A percentile compares a stretch with the other conserved stretches of the same genome.
These are phyloP conservation scores for Penicillium sp. DNA, from an alignment of 2,329 filamentous ascomycete genomes.

Conservation along the genomic window DNA sequence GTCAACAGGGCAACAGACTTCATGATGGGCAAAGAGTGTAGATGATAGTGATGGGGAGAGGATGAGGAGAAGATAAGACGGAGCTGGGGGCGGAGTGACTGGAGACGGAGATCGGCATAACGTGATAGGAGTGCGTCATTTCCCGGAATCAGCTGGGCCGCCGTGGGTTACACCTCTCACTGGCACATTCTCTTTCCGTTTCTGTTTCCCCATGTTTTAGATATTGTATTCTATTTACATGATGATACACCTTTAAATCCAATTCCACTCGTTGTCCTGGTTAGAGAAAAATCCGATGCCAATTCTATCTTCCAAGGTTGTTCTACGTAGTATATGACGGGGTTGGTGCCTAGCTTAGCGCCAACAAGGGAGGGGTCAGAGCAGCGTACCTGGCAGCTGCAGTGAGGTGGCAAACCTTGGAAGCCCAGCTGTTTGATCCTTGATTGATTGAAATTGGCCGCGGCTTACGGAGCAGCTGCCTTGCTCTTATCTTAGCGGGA, in stretches of 20 bases:
- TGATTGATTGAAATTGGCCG: neutral
- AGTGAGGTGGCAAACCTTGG: slow-evolving; percentile 14
- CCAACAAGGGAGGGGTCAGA: slow-evolving; percentile 16
- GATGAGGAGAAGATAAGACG: slow-evolving; percentile 31
- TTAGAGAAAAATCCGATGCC: too few species aligned
- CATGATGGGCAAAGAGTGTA: slow-evolving; percentile 57
- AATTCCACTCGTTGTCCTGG: neutral
- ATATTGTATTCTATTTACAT: neutral
- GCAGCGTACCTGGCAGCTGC: slow-evolving; percentile 25
- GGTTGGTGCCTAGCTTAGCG: slow-evolving; percentile 5
- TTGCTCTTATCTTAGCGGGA: neutral
- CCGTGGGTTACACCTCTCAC: slow-evolving; percentile 7
- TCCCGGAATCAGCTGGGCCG: slow-evolving; percentile 20
- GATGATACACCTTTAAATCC: neutral
- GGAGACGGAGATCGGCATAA: slow-evolving; percentile 25
- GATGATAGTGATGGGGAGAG: slow-evolving; percentile 23
- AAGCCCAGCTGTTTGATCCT: neutral
- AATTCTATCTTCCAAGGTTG: too few species aligned
- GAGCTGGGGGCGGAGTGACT: slow-evolving; percentile 24
- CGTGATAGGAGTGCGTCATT: slow-evolving; percentile 26
- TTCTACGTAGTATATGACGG: neutral
- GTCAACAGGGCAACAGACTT: slow-evolving; percentile 80
- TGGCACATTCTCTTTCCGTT: slow-evolving; percentile 5
- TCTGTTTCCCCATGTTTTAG: neutral
- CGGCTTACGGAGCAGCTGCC: neutral